These are phyloP conservation scores for Rhynchospora pubera DNA, from an alignment of 176 grass and related monocot genomes.

Conservation along the genomic window DNA sequence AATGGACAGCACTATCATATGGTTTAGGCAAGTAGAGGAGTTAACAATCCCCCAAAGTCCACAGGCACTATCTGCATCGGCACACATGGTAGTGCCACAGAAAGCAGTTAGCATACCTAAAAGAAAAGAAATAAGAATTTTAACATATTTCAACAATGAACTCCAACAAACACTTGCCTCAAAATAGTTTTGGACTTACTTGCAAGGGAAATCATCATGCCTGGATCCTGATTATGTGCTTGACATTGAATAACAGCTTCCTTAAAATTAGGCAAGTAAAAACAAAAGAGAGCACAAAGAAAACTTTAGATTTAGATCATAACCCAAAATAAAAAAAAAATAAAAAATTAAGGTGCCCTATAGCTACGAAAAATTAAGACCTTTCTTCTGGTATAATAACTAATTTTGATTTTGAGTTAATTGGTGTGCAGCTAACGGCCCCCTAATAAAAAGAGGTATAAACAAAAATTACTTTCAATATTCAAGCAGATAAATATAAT, in stretches of 20 bases:
- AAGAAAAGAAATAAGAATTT: background rate
- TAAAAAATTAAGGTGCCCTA: no score
- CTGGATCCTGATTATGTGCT: background rate
- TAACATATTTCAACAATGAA: background rate
- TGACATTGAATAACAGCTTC: slow-evolving; percentile 4
- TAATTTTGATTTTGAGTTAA: no score
- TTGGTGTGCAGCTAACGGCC: no score
- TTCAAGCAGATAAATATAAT: no score
- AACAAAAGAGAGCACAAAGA: background rate
- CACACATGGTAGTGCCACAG: slow-evolving; percentile 37
- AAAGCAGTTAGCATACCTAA: slow-evolving; percentile 40
- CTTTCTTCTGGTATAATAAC: no score
- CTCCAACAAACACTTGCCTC: background rate
- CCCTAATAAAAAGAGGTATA: no score
- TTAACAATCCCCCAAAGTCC: slow-evolving; percentile 18
- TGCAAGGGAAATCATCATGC: slow-evolving; percentile 31
- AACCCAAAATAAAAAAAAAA: background rate
- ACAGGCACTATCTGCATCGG: slow-evolving; percentile 28
- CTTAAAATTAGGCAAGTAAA: slow-evolving; percentile 7
- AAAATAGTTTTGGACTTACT: slow-evolving; percentile 15
- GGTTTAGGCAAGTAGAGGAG: slow-evolving; percentile 69
- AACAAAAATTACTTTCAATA: no score
- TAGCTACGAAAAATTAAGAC: no score
- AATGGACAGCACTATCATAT: slow-evolving; percentile 28
- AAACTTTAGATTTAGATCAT: background rate